A percentile compares a stretch with the other conserved stretches of the same genome.
phyloP scores from a whole-genome alignment of 495 filamentous ascomycete species.

The Daldinia loculata region DNA sequence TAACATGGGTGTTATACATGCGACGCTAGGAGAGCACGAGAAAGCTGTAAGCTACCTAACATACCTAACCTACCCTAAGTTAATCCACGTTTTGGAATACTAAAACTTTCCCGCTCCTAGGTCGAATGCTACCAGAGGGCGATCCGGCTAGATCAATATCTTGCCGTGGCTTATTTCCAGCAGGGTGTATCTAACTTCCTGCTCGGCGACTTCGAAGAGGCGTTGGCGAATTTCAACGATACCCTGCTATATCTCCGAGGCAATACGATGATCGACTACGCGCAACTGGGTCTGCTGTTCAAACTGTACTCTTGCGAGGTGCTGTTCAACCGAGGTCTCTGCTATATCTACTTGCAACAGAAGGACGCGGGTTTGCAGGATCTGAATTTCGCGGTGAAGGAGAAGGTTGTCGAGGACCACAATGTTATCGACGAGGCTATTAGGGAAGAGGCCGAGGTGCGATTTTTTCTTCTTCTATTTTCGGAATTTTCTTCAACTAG shows the following conservation, averaged over 20 bases:
- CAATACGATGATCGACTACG: conserved; percentile 97
- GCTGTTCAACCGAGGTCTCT: conserved; percentile 95
- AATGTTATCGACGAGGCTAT: conserved; percentile 99
- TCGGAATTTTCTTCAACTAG: too few species aligned
- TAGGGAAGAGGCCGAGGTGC: conserved; percentile 87
- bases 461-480: conserved; percentile 19
- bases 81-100: conserved; percentile 3
- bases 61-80: not conserved
- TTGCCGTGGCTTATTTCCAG: conserved; percentile 98
- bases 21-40: conserved; percentile 95
- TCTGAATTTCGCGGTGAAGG: conserved; percentile 89
- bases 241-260: conserved; percentile 93
- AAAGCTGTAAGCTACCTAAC: conserved; percentile 75
- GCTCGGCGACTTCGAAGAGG: conserved; percentile 96
- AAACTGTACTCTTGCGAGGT: conserved; percentile 98
- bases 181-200: conserved; percentile 99
- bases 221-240: conserved; percentile 98
- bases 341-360: conserved; percentile 96
- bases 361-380: conserved; percentile 90
- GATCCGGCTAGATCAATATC: conserved; percentile 87
- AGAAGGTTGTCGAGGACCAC: conserved; percentile 94
- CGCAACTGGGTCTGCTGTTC: conserved; percentile 94
- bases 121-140: conserved; percentile 95
- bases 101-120: conserved; percentile 54
- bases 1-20: conserved; percentile 98